Base-by-base conservation (phyloP, 2,329 filamentous ascomycete species). In the Hypocreales sp. region DNA sequence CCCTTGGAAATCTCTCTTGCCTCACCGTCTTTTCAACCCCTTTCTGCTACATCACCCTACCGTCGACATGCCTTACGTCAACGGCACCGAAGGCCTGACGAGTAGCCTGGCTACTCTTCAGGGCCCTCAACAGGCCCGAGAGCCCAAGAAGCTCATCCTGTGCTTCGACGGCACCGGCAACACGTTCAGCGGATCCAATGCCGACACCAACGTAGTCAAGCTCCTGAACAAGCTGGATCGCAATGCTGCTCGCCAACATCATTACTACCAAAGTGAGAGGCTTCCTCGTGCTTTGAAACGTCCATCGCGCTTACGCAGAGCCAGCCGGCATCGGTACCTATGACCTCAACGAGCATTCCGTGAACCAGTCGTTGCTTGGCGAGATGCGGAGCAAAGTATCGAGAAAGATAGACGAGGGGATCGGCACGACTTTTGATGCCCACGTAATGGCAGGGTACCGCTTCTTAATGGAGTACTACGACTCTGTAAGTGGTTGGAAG, bases 131-230 rank as follows among this genome's bases (percentile, higher is more conserved):
- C 20, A 16, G 20, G 15, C 17, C 18, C 13, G 22, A 31, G 42
- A 44, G 33, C 40, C 44, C 1, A 55, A 48, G 38, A 59, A 60
- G 35, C 50, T 64, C 11, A 41, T 63, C 5, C 45, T 64, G 10
- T 64, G 56, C 39, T 63, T 64, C 26, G 60, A 64, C 31, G 60
- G 60, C 18, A 64, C 59, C 2, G 60, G 60, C 4, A 61, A 60
- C 33, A 50, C 47, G 0, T 62, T 60, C 34, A 58, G 42, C 8
- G 57, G 58, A 7, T 53, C 55, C 23, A 55, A 58, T 31, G 47
- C 54, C 5, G 64, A 68, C 38, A 66, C 61, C 11, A 68, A 68
- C 29, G 59, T 68, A 3, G 56, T 67, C 28, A 67, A 67, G 39
- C 45, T 68, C 8, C 48, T 59, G 21, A 47, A 46, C 26, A 58